These are phyloP conservation scores for Taphrina betulina DNA, from an alignment of 1,139 yeast genomes.

Conservation along the genomic window DNA sequence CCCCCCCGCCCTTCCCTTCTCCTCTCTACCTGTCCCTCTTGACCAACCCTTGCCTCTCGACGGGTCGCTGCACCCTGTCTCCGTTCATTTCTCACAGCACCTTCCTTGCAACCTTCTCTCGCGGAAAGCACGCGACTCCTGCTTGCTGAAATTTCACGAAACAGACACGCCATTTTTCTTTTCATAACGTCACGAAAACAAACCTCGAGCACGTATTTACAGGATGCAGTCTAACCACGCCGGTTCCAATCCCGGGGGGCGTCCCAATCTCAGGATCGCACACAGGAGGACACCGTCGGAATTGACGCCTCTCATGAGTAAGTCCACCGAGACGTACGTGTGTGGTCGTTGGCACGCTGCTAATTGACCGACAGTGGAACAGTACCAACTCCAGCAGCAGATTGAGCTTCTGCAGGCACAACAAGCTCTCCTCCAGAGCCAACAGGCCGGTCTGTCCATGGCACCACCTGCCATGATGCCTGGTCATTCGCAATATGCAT, in stretches of 20 bases:
- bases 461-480: slow-evolving; percentile 16
- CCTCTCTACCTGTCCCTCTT: neutral
- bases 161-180: neutral
- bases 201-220: neutral
- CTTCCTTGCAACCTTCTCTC: slow-evolving; percentile 10
- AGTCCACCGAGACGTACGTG: neutral
- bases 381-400: slow-evolving; percentile 31
- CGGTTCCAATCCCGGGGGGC: slow-evolving; percentile 14
- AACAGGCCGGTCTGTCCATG: slow-evolving; percentile 28
- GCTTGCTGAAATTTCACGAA: neutral
- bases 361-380: slow-evolving; percentile 28
- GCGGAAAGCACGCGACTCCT: slow-evolving; percentile 22
- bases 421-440: slow-evolving; percentile 30
- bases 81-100: slow-evolving; percentile 15
- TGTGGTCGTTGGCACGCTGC: neutral
- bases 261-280: slow-evolving; percentile 29
- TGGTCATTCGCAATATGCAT: slow-evolving; percentile 2
- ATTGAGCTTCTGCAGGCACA: slow-evolving; percentile 32
- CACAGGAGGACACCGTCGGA: slow-evolving; percentile 32
- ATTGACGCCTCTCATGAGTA: slow-evolving; percentile 33
- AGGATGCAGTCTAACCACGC: slow-evolving; percentile 34
- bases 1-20: no score
- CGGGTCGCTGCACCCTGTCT: slow-evolving; percentile 2
- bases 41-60: neutral
- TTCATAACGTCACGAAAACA: neutral